phyloP scores from a whole-genome alignment of 202 grass and related monocot genomes.

The Miscanthus sacchariflorus region DNA sequence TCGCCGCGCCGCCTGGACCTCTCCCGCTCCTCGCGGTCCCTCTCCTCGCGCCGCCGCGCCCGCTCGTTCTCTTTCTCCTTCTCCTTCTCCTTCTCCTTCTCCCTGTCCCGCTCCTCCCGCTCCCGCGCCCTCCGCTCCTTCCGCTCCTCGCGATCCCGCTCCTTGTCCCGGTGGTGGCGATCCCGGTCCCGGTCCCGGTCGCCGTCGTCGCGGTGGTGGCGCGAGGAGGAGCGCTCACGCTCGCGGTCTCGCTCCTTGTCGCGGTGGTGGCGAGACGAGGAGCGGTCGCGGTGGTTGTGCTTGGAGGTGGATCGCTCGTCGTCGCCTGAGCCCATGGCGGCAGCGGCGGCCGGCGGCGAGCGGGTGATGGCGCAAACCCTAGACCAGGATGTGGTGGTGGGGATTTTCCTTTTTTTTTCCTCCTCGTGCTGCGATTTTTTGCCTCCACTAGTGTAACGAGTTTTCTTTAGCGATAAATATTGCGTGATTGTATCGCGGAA shows the following conservation, averaged over 20 bases:
- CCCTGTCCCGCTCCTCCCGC: constrained; percentile 28
- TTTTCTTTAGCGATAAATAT: background rate
- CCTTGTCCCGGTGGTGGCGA: constrained; percentile 52
- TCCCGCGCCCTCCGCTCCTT: constrained; percentile 13
- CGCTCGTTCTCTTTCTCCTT: constrained; percentile 51
- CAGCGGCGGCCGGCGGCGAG: constrained; percentile 26
- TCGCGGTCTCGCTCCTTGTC: constrained; percentile 55
- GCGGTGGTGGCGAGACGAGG: constrained; percentile 44
- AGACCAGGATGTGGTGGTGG: constrained; percentile 30
- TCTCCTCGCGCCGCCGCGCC: constrained; percentile 43
- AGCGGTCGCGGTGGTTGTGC: constrained; percentile 53
- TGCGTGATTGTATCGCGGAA: background rate
- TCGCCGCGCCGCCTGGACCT: constrained; percentile 52
- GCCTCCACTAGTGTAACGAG: background rate
- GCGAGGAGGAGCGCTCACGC: constrained; percentile 34
- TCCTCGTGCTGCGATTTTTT: background rate
- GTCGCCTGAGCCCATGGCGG: constrained; percentile 54
- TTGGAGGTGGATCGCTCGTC: constrained; percentile 48
- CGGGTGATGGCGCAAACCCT: constrained; percentile 52
- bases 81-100: constrained; percentile 41
- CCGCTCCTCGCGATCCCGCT: background rate
- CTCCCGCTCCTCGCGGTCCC: constrained; percentile 55
- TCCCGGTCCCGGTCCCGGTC: constrained; percentile 36
- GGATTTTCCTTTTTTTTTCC: background rate
- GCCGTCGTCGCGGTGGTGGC: constrained; percentile 47